Evolutionary conservation across 2,329 filamentous ascomycete species (phyloP).

Genomic region (Claviceps sp.): DNA sequence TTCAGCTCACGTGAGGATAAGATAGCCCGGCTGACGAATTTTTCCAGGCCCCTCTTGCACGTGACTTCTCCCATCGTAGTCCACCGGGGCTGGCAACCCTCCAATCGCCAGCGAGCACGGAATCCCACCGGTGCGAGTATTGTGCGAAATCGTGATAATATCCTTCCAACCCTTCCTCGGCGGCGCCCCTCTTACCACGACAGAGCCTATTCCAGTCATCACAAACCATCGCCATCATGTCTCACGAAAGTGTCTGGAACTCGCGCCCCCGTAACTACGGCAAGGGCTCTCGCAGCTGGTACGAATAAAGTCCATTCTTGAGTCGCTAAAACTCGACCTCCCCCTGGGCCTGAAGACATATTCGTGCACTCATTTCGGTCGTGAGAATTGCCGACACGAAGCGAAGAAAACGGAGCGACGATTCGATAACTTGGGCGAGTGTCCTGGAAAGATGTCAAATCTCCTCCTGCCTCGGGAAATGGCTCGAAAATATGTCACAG

Average conservation of each 20-base stretch:
- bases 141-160: conserved; percentile 6
- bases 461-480: not conserved
- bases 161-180: conserved; percentile 9
- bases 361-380: not conserved
- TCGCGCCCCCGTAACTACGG: conserved; percentile 94
- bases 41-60: not conserved
- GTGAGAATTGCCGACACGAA: not conserved
- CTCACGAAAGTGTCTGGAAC: conserved; percentile 96
- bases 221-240: conserved; percentile 35
- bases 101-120: conserved; percentile 19
- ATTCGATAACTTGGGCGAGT: not conserved
- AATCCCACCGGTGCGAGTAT: conserved; percentile 4
- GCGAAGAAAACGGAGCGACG: not conserved
- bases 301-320: conserved; percentile 28
- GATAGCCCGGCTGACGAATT: not conserved
- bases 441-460: not conserved
- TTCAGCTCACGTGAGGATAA: conserved; percentile 11
- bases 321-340: not conserved
- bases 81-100: conserved; percentile 25
- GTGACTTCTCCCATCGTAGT: not conserved
- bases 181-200: not conserved
- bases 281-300: conserved; percentile 92
- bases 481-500: not conserved
- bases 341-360: not conserved
- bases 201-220: not conserved